Percentiles rank a stretch among this genome's conserved stretches.
These are phyloP conservation scores for Echinochloa phyllopogon DNA, from an alignment of 176 grass and related monocot species.

Conservation along the genomic window DNA sequence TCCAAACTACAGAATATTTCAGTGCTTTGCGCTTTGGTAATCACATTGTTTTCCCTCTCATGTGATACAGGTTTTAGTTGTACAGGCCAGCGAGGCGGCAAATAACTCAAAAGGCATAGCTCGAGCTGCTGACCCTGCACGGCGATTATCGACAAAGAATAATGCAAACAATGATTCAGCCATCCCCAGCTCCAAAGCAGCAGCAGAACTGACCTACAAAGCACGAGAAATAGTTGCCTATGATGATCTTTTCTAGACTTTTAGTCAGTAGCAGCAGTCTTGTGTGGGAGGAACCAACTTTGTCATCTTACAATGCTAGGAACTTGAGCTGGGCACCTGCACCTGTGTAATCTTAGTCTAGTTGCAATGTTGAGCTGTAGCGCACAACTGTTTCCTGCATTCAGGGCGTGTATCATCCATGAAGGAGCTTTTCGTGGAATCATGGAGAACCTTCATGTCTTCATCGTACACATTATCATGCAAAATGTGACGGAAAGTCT, in stretches of 20 bases:
- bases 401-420: neutral
- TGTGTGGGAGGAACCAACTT: conserved; percentile 11
- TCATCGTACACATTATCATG: neutral
- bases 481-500: neutral
- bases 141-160: conserved; percentile 40
- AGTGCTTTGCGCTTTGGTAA: neutral
- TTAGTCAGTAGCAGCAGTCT: neutral
- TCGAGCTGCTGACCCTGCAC: conserved; percentile 27
- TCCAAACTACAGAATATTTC: neutral
- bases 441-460: neutral
- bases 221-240: conserved; percentile 81
- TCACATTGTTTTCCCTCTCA: conserved; percentile 16
- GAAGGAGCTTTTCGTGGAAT: conserved; percentile 7
- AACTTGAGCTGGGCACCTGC: conserved; percentile 6
- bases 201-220: conserved; percentile 39
- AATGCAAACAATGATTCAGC: conserved; percentile 27
- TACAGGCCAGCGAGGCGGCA: conserved; percentile 46
- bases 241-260: conserved; percentile 80
- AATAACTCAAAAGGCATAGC: conserved; percentile 28
- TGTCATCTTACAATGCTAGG: conserved; percentile 30
- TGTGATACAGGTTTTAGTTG: conserved; percentile 63
- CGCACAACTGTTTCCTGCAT: conserved; percentile 12
- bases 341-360: conserved; percentile 15
- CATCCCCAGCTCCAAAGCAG: conserved; percentile 36
- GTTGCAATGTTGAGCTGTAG: neutral